These are phyloP conservation scores for Teratosphaeria epicoccoides DNA, from an alignment of 2,329 filamentous ascomycete species.

Conservation along the genomic window DNA sequence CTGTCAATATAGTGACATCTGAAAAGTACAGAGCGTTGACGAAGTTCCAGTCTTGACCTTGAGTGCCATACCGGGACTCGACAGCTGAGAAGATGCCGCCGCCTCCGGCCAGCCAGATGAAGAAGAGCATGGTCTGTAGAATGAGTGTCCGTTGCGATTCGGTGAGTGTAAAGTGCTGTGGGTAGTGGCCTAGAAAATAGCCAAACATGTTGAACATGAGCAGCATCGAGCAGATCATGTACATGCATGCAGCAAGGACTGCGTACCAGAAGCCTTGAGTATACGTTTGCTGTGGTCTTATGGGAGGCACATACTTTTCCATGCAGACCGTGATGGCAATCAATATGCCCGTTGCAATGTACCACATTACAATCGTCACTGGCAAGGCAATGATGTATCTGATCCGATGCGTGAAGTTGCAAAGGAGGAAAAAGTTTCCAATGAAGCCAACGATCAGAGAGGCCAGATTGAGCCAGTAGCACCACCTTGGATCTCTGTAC, in stretches of 20 bases:
- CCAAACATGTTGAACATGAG: conserved; percentile 72
- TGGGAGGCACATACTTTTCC: conserved; percentile 47
- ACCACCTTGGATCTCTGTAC: conserved; percentile 62
- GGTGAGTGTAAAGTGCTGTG: conserved; percentile 66
- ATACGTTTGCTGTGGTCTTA: conserved; percentile 43
- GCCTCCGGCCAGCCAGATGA: conserved; percentile 69
- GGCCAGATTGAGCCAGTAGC: conserved; percentile 61
- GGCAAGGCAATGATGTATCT: conserved; percentile 75
- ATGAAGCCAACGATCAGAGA: conserved; percentile 66
- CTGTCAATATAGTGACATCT: conserved; percentile 54
- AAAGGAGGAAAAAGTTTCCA: conserved; percentile 70
- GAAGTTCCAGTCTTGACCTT: conserved; percentile 49
- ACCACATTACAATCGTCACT: conserved; percentile 73
- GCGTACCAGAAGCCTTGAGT: conserved; percentile 84
- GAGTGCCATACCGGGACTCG: conserved; percentile 37
- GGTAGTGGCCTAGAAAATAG: conserved; percentile 63
- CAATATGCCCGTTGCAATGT: conserved; percentile 50
- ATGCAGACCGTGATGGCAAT: conserved; percentile 58
- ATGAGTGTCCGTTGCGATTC: conserved; percentile 78
- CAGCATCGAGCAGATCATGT: conserved; percentile 66
- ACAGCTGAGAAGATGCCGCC: conserved; percentile 63
- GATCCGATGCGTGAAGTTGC: conserved; percentile 75
- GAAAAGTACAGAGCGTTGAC: conserved; percentile 60
- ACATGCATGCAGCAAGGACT: conserved; percentile 66
- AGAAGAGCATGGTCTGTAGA: conserved; percentile 77